Evolutionary conservation across 129 eudicot genomes (phyloP), one percentile per base, ranked within the genome.

Genomic region (Helianthus tuberosus): DNA sequence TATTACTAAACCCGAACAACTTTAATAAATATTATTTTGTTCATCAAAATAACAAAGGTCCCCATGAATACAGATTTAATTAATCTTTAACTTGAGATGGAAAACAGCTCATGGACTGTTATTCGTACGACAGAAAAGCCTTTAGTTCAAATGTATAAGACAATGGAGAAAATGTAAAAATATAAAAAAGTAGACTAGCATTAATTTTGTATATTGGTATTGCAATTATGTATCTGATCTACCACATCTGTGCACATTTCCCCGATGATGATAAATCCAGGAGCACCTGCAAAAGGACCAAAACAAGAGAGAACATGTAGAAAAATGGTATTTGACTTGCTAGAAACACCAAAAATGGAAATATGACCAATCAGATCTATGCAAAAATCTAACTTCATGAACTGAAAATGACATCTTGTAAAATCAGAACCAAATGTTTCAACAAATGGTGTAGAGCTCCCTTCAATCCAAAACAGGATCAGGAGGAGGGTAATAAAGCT

Each of bases 381-480:
- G 63, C 64, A 44, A 68, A 77, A 69, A 68, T 69, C 75, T 68
- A 77, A 49, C 75, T 59, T 59, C 47, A 6, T 43, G 39, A 75
- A 77, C 23, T 6, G 13, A 27, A 35, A 1, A 62, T 13, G 14
- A 39, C 10, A 11, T 52, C 47, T 43, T 43, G 10, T 43, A 43
- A 43, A 43, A 43, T 9, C 47, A 43, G 8, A 43, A 43, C 10
- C 47, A 43, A 43, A 43, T 43, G 47, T 43, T 43, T 43, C 47
- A 43, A 9, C 47, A 43, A 43, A 43, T 43, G 47, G 72, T 76
- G 85, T 83, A 80, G 94, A 88, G 94, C 90, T 88, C 94, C 94
- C 94, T 88, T 88, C 94, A 88, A 85, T 88, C 94, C 94, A 88
- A 88, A 88, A 43, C 78, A 77, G 68, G 90, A 78, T 80, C 77